These are phyloP conservation scores for Carex kokanica DNA, from an alignment of 176 grass and related monocot species.

Conservation along the genomic window DNA sequence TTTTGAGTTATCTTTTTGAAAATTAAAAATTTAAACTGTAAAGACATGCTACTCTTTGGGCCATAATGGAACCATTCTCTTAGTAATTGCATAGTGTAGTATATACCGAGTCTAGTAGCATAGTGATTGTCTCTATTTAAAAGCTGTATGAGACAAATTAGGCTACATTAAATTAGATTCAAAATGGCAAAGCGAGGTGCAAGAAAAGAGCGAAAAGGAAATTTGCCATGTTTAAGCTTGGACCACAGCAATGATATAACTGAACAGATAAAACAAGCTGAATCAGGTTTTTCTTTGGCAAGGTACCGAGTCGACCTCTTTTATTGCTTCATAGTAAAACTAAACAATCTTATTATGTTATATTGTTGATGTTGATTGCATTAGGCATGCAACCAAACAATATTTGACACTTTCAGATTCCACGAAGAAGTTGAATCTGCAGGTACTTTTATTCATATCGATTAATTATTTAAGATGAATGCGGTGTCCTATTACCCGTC, in stretches of 20 bases:
- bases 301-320: neutral
- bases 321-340: neutral
- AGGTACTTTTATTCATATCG: neutral
- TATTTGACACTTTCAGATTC: slow-evolving; percentile 5
- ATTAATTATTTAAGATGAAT: slow-evolving; percentile 2
- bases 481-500: slow-evolving; percentile 14
- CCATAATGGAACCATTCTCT: no score
- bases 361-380: neutral
- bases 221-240: neutral
- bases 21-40: neutral
- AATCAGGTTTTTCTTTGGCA: neutral
- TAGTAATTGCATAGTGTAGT: no score
- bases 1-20: neutral
- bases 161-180: no score
- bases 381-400: neutral
- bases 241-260: neutral
- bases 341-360: neutral
- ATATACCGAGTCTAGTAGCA: no score
- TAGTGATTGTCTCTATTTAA: no score
- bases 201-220: neutral
- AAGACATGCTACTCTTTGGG: no score
- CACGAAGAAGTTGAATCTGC: slow-evolving; percentile 15
- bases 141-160: no score
- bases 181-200: no score
- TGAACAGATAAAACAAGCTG: neutral